phyloP scores from a whole-genome alignment of 1,139 yeast species.

The Suhomyces wounanorum region DNA sequence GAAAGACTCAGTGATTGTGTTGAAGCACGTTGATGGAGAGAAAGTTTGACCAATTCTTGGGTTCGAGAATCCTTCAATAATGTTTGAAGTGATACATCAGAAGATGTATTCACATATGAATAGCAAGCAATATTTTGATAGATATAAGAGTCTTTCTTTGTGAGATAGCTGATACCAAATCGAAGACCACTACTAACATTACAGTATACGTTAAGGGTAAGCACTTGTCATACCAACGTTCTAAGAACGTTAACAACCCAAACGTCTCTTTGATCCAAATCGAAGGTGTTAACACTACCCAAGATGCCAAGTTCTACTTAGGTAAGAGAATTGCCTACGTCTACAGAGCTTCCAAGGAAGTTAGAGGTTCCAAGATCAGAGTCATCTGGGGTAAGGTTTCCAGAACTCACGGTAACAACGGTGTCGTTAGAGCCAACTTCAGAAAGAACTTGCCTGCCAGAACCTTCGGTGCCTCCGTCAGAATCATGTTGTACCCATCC shows the following conservation, averaged over 20 bases:
- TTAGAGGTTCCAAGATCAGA: constrained; percentile 98
- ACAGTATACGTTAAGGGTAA: constrained; percentile 99
- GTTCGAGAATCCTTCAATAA: neutral
- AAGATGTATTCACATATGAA: neutral
- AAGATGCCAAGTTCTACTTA: constrained; percentile 97
- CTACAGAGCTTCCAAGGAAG: constrained; percentile 97
- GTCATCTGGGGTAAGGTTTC: constrained; percentile 99
- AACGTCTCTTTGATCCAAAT: constrained; percentile 94
- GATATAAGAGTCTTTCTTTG: neutral
- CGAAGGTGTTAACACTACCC: constrained; percentile 89
- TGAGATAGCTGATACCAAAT: neutral
- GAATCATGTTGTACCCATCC: constrained; percentile 99
- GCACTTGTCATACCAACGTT: constrained; percentile 99
- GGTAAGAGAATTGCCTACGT: constrained; percentile 99
- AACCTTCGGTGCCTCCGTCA: constrained; percentile 99
- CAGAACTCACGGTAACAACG: constrained; percentile 99
- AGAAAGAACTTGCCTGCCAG: constrained; percentile 98
- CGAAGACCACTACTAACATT: constrained; percentile 42
- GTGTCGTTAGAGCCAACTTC: constrained; percentile 98
- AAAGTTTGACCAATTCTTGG: neutral
- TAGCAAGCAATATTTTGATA: neutral
- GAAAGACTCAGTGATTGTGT: neutral
- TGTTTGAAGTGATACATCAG: neutral
- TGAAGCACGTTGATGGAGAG: neutral
- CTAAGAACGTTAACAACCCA: constrained; percentile 98